A percentile compares a stretch with the other conserved stretches of the same genome.
Evolutionary conservation across 2,329 filamentous ascomycete genomes (phyloP).

Genomic region (Massarina eburnea): DNA sequence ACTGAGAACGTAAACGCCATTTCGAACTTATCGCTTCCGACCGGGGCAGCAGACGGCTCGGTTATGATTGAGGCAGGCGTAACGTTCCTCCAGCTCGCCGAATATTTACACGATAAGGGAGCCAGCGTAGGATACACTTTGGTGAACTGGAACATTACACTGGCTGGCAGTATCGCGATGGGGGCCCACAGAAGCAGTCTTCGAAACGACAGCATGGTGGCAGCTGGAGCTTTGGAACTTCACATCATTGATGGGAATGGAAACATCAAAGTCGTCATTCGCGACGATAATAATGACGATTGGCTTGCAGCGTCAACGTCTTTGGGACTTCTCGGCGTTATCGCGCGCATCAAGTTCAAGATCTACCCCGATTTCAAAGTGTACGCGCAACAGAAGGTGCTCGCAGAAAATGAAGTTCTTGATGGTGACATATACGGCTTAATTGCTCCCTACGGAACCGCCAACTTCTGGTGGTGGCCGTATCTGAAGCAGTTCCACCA

Average conservation of each 20-base stretch:
- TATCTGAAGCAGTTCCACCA: constrained; percentile 55
- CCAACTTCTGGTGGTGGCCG: constrained; percentile 59
- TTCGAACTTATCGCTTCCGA: constrained; percentile 46
- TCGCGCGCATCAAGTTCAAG: constrained; percentile 53
- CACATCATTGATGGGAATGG: constrained; percentile 55
- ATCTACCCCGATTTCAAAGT: constrained; percentile 57
- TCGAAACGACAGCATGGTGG: constrained; percentile 54
- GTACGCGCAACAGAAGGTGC: constrained; percentile 48
- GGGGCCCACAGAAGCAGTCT: constrained; percentile 55
- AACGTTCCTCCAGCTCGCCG: constrained; percentile 52
- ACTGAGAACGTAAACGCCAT: constrained; percentile 51
- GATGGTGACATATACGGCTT: constrained; percentile 54
- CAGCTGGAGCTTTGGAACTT: constrained; percentile 51
- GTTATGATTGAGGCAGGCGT: constrained; percentile 56
- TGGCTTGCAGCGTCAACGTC: constrained; percentile 57
- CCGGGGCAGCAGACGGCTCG: constrained; percentile 39
- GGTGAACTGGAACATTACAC: constrained; percentile 58
- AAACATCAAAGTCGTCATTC: constrained; percentile 46
- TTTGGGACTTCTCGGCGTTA: constrained; percentile 52
- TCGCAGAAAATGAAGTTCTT: constrained; percentile 51
- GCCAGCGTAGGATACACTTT: constrained; percentile 55
- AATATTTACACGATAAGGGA: constrained; percentile 51
- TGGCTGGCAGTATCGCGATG: constrained; percentile 56
- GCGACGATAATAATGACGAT: constrained; percentile 49
- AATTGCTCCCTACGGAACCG: constrained; percentile 55